Evolutionary conservation across 2,329 filamentous ascomycete species (phyloP), one percentile per base, ranked within the genome.

Genomic region (Coniochaeta pulveracea): DNA sequence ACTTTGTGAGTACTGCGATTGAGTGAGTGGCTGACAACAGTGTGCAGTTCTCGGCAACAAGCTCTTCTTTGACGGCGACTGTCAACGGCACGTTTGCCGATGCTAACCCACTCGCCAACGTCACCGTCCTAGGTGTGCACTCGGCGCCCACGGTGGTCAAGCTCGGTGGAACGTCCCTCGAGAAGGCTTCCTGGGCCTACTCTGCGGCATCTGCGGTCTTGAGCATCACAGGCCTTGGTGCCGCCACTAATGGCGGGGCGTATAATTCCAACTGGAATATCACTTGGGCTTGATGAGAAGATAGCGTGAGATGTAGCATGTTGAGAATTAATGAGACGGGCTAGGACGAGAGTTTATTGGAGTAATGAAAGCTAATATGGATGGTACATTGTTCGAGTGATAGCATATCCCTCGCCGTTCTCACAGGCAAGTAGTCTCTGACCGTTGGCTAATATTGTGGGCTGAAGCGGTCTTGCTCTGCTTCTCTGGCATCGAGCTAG

Each of bases 41-140:
- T 4, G 17, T 12, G 26, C 22, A 47, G 46, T 46, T 48, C 34
- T 27, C 35, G 7, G 45, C 40, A 9, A 50, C 52, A 2, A 43
- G 49, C 5, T 61, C 58, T 0, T 55, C 57, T 5, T 48, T 82
- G 4, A 60, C 58, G 23, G 69, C 64, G 0, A 54, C 49, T 4
- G 60, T 66, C 0, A 42, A 52, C 1, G 78, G 78, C 0, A 51
- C 47, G 3, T 83, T 64, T 50, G 50, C 55, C 8, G 76, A 80
- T 40, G 53, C 47, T 0, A 79, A 76, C 43, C 51, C 64, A 0
- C 57, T 84, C 10, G 69, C 64, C 1, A 78, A 76, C 38, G 61
- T 82, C 23, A 81, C 74, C 0, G 50, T 85, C 27, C 41, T 82
- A 39, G 79, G 79, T 15, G 59, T 80, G 1, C 38, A 51, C 4